Conservation (phyloP, 768 basidiomycete species). For the Dendrothele bispora region DNA sequence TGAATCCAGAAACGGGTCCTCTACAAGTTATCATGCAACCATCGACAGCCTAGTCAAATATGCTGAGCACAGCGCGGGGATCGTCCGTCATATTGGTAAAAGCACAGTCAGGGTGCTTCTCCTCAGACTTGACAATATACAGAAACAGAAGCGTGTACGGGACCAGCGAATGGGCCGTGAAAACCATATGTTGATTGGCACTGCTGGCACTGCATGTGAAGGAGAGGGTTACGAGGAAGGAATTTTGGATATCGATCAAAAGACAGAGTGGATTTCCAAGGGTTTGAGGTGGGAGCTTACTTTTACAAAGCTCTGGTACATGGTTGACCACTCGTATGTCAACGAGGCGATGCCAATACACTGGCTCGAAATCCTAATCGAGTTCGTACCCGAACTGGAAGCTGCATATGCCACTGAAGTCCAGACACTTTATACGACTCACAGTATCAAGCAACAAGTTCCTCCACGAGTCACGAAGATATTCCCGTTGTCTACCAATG, state of each 20-base stretch:
- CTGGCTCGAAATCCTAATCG: conserved; percentile 21
- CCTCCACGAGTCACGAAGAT: conserved; percentile 11
- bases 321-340: conserved; percentile 24
- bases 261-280: conserved; percentile 1
- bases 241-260: conserved; percentile 20
- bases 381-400: conserved; percentile 22
- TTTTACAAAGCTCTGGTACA: conserved; percentile 16
- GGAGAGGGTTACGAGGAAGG: conserved; percentile 9
- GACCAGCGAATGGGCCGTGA: conserved; percentile 26
- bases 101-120: conserved; percentile 13
- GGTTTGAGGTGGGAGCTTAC: conserved; percentile 18
- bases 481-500: conserved; percentile 28
- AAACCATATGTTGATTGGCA: conserved; percentile 24
- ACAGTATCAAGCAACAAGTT: conserved; percentile 14
- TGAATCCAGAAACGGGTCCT: conserved; percentile 9
- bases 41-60: conserved; percentile 13
- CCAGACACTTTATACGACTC: conserved; percentile 18
- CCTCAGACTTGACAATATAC: conserved; percentile 28
- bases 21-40: conserved; percentile 18
- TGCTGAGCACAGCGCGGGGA: conserved; percentile 18
- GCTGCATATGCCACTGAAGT: conserved; percentile 15
- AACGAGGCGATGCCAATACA: conserved; percentile 23
- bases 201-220: conserved; percentile 12
- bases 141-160: conserved; percentile 23
- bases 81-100: conserved; percentile 9